A percentile compares a stretch with the other conserved stretches of the same genome.
Conservation (phyloP, 2,329 filamentous ascomycete genomes). For the Dactylellina cionopaga region DNA sequence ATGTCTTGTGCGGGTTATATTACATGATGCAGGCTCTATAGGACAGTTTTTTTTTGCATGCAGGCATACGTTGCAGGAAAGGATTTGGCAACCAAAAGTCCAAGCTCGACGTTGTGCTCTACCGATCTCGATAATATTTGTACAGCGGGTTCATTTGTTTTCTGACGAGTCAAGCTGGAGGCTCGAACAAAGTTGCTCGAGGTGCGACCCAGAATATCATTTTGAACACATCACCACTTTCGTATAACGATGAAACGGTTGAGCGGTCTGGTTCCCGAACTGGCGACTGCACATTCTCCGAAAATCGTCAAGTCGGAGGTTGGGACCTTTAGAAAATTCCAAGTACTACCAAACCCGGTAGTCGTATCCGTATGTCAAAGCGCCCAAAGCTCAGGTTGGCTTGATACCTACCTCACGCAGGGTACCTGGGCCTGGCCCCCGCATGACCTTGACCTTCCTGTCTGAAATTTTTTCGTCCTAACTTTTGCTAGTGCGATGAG, state of each 20-base stretch:
- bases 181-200: background rate
- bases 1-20: background rate
- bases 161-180: too few species aligned
- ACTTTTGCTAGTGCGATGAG: conserved; percentile 52
- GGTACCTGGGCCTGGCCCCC: conserved; percentile 41
- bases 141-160: background rate
- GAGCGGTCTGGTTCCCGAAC: background rate
- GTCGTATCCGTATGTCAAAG: conserved; percentile 33
- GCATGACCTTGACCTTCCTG: conserved; percentile 23
- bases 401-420: conserved; percentile 10
- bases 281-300: conserved; percentile 5
- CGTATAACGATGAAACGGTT: background rate
- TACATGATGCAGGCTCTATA: conserved; percentile 1
- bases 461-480: conserved; percentile 41
- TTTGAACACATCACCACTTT: conserved; percentile 11
- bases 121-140: background rate
- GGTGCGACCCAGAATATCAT: background rate
- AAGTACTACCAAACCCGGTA: conserved; percentile 33
- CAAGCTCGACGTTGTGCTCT: background rate
- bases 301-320: conserved; percentile 4
- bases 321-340: conserved; percentile 21
- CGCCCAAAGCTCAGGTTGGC: conserved; percentile 16
- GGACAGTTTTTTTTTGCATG: conserved; percentile 27
- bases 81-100: conserved; percentile 30
- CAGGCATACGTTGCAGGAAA: conserved; percentile 47